Base-by-base conservation (phyloP, 306 rosid species). In the Datisca glomerata region DNA sequence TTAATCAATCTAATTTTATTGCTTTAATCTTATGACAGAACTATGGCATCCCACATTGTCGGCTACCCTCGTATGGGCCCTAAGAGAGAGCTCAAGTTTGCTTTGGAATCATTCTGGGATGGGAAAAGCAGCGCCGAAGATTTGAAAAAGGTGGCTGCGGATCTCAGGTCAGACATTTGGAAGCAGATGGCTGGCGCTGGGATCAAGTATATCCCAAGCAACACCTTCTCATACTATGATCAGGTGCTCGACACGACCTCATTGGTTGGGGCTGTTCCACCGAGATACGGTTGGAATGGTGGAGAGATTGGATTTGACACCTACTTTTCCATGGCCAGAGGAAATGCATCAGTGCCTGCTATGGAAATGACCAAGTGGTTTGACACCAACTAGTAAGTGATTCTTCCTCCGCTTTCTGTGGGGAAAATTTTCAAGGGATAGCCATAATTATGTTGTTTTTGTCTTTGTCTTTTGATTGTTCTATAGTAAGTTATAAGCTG, bases 321-420 rank as follows among this genome's bases (percentile, higher is more conserved):
- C 21, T 79, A 74, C 68, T 79, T 79, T 67, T 79, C 95, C 65
- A 84, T 79, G 92, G 95, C 86, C 18, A 74, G 95, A 47, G 95
- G 95, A 42, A 76, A 79, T 66, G 79, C 79, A 12, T 19, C 72
- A 22, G 70, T 76, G 34, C 92, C 86, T 12, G 83, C 94, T 38
- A 84, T 84, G 86, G 92, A 79, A 71, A 84, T 79, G 92, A 79
- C 92, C 65, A 79, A 84, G 74, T 84, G 92, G 92, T 76, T 84
- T 43, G 92, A 79, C 68, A 84, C 94, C 57, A 84, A 84, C 68
- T 67, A 68, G 72, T 76, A 55, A 68, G 95, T 79, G 18, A 20
- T 24, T 43, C 21, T 12, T 40, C n/a, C 21, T 17, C 19, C 64
- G n/a, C n/a, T n/a, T n/a, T n/a, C n/a, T n/a, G n/a, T n/a, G n/a